Evolutionary conservation across 1,284 basidiomycete species (phyloP).

Genomic region (Dichomitus squalens): DNA sequence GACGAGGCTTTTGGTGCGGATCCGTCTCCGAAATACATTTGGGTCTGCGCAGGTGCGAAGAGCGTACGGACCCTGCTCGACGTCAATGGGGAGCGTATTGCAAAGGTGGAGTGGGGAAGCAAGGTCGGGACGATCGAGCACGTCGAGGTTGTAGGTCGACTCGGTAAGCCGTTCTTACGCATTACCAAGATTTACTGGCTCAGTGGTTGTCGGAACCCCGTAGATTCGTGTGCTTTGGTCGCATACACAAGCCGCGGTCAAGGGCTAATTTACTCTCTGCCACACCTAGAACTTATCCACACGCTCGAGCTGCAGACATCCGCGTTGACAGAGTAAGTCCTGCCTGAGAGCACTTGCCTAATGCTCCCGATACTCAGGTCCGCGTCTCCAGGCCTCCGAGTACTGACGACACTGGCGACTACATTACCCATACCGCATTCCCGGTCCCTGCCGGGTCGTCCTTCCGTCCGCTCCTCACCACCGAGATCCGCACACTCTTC

Average conservation of each 20-base stretch:
- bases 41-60: conserved; percentile 58
- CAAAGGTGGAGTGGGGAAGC: conserved; percentile 57
- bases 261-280: conserved; percentile 69
- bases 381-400: conserved; percentile 43
- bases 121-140: conserved; percentile 51
- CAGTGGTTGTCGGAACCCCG: not conserved
- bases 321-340: conserved; percentile 44
- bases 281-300: conserved; percentile 60
- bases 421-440: conserved; percentile 42
- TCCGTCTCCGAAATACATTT: conserved; percentile 41
- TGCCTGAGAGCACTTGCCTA: not conserved
- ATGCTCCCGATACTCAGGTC: not conserved
- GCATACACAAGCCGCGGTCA: conserved; percentile 60
- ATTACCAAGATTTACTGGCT: not conserved
- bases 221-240: conserved; percentile 65
- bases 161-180: conserved; percentile 40
- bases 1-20: conserved; percentile 11
- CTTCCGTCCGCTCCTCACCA: conserved; percentile 27
- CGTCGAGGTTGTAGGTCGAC: conserved; percentile 55
- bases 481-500: conserved; percentile 63
- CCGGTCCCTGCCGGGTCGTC: conserved; percentile 38
- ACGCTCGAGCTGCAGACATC: conserved; percentile 46
- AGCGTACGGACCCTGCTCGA: conserved; percentile 57
- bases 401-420: conserved; percentile 61
- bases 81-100: conserved; percentile 61